Conservation (phyloP, 805 yeast genomes). For the Geotrichum ghanense region DNA sequence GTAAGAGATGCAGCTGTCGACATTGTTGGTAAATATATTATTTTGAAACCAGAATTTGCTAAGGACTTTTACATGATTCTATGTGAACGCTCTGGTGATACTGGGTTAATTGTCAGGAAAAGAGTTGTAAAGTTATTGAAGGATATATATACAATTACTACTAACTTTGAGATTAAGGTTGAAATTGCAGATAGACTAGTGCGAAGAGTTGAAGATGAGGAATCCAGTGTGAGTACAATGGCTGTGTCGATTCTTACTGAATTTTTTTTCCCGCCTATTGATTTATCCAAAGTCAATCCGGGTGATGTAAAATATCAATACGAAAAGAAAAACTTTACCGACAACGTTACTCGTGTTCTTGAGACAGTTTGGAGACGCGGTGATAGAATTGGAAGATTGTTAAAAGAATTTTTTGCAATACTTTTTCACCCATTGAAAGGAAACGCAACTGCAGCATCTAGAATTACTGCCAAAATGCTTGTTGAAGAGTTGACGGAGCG, state of each 20-base stretch:
- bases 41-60: slow-evolving; percentile 33
- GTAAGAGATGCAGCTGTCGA: slow-evolving; percentile 72
- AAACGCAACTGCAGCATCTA: slow-evolving; percentile 26
- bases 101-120: slow-evolving; percentile 53
- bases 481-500: slow-evolving; percentile 17
- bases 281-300: neutral
- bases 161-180: slow-evolving; percentile 11
- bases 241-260: neutral
- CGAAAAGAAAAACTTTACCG: neutral
- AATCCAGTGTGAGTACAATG: slow-evolving; percentile 27
- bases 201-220: slow-evolving; percentile 57
- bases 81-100: slow-evolving; percentile 41
- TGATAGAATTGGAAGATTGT: neutral
- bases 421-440: slow-evolving; percentile 15
- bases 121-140: slow-evolving; percentile 44
- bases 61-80: slow-evolving; percentile 40
- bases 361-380: slow-evolving; percentile 1
- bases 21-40: slow-evolving; percentile 40
- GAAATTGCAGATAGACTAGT: slow-evolving; percentile 37
- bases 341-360: neutral
- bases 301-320: slow-evolving; percentile 1
- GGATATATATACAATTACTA: slow-evolving; percentile 33
- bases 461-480: slow-evolving; percentile 10
- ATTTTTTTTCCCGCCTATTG: neutral
- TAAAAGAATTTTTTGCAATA: slow-evolving; percentile 5